Evolutionary conservation across 257 asterid species (phyloP).

Genomic region (Gentiana macrophylla): DNA sequence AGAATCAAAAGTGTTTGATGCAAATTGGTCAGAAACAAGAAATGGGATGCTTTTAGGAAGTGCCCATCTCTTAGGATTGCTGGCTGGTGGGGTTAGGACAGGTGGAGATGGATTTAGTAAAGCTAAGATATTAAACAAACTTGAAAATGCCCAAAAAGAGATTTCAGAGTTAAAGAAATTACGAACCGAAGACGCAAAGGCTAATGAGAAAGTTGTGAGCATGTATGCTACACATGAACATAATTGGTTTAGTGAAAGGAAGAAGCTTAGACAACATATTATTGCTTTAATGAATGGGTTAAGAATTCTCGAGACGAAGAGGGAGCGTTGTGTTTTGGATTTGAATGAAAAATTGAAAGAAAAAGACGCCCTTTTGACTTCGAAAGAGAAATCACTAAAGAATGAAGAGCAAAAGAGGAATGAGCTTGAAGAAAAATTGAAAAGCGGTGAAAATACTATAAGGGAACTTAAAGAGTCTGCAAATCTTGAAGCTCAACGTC

Average conservation of each 20-base stretch:
- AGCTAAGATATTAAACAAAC: slow-evolving; percentile 33
- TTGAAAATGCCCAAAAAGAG: slow-evolving; percentile 41
- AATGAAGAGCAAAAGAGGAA: slow-evolving; percentile 33
- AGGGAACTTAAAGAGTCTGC: slow-evolving; percentile 38
- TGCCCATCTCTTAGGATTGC: slow-evolving; percentile 66
- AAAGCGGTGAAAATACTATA: slow-evolving; percentile 27
- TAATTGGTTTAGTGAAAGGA: slow-evolving; percentile 65
- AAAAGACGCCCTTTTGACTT: slow-evolving; percentile 25
- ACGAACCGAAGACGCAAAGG: slow-evolving; percentile 81
- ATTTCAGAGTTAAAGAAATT: slow-evolving; percentile 43
- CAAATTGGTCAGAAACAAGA: slow-evolving; percentile 44
- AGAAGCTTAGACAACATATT: slow-evolving; percentile 58
- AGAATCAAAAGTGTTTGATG: slow-evolving; percentile 38
- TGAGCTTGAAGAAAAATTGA: slow-evolving; percentile 46
- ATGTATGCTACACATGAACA: slow-evolving; percentile 83
- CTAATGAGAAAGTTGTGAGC: slow-evolving; percentile 73
- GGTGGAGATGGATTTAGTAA: slow-evolving; percentile 19
- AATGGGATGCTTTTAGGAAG: slow-evolving; percentile 53
- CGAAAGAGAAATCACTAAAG: slow-evolving; percentile 43
- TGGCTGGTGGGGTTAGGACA: slow-evolving; percentile 51
- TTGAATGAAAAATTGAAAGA: slow-evolving; percentile 44
- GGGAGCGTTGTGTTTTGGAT: slow-evolving; percentile 35
- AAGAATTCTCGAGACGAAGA: slow-evolving; percentile 34
- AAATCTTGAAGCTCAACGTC: slow-evolving; percentile 45
- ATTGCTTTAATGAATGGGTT: slow-evolving; percentile 53